Conservation (phyloP, 1,139 yeast genomes). For the Casaregolazyma lundiana region DNA sequence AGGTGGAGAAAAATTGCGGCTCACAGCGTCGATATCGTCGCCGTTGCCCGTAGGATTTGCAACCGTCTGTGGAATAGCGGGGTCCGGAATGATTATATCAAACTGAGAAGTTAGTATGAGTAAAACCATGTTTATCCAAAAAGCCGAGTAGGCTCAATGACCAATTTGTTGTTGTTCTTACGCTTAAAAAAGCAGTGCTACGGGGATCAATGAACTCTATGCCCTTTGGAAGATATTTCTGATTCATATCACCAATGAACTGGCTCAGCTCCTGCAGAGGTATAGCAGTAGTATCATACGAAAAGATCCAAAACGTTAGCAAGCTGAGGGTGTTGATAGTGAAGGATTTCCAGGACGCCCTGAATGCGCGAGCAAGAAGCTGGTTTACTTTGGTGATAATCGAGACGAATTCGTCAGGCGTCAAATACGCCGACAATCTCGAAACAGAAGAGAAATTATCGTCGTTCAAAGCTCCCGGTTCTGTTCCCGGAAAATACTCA, state of each 20-base stretch:
- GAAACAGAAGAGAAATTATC: constrained; percentile 30
- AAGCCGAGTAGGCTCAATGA: no score
- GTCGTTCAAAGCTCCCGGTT: constrained; percentile 56
- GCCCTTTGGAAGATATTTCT: constrained; percentile 27
- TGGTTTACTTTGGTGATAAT: constrained; percentile 47
- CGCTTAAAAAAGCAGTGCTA: constrained; percentile 57
- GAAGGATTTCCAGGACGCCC: constrained; percentile 38
- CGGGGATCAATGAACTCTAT: constrained; percentile 51
- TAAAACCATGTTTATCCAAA: no score
- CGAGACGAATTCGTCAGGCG: constrained; percentile 36
- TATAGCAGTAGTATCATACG: constrained; percentile 31
- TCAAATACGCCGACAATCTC: constrained; percentile 46
- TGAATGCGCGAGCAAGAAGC: constrained; percentile 40
- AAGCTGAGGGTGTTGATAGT: constrained; percentile 44
- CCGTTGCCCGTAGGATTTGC: not conserved
- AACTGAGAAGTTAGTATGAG: constrained; percentile 7
- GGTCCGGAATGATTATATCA: constrained; percentile 4
- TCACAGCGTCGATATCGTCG: not conserved
- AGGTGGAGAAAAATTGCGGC: not conserved
- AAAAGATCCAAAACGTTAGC: constrained; percentile 42
- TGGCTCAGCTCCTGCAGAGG: constrained; percentile 42
- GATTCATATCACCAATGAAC: constrained; percentile 44
- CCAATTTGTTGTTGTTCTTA: no score
- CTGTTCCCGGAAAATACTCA: constrained; percentile 53
- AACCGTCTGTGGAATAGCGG: not conserved